These are phyloP conservation scores for Arabis alpina DNA, from an alignment of 345 rosid genomes.

Conservation along the genomic window DNA sequence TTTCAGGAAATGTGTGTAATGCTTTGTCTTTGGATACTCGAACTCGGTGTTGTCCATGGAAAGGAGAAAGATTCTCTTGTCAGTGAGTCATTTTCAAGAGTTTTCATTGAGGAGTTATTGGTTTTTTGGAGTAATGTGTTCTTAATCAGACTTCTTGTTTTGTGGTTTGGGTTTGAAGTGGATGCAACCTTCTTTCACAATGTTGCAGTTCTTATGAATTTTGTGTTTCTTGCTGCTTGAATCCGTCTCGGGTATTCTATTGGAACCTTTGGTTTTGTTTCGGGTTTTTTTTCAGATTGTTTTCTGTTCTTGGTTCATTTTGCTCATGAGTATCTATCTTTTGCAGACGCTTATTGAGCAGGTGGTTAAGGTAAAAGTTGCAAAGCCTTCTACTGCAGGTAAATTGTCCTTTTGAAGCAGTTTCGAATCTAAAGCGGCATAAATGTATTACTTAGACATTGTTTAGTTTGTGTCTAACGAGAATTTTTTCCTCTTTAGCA, in stretches of 20 bases:
- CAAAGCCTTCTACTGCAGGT: conserved; percentile 93
- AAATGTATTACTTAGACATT: too few species aligned
- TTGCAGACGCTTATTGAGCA: conserved; percentile 66
- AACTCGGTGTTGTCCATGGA: conserved; percentile 80
- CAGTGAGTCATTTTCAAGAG: conserved; percentile 62
- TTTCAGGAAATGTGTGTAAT: conserved; percentile 85
- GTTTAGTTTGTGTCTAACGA: too few species aligned
- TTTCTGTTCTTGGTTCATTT: conserved; percentile 29
- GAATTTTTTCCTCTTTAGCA: conserved; percentile 37
- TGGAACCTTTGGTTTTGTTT: conserved; percentile 32
- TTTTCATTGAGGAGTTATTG: background rate
- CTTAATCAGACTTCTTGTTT: conserved; percentile 22
- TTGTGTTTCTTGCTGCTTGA: conserved; percentile 91
- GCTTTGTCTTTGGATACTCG: conserved; percentile 74
- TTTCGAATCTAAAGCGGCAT: too few species aligned
- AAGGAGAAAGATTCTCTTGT: conserved; percentile 90
- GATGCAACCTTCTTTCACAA: conserved; percentile 77
- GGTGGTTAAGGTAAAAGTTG: conserved; percentile 64
- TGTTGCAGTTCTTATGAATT: conserved; percentile 88
- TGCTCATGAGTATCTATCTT: conserved; percentile 28
- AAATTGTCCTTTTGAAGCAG: background rate
- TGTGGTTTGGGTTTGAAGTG: conserved; percentile 50
- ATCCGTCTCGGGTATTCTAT: conserved; percentile 65
- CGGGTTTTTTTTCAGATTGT: background rate
- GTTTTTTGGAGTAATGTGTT: conserved; percentile 8